These are phyloP conservation scores for Phyllosticta capitalensis DNA, from an alignment of 2,329 filamentous ascomycete genomes.

Conservation along the genomic window DNA sequence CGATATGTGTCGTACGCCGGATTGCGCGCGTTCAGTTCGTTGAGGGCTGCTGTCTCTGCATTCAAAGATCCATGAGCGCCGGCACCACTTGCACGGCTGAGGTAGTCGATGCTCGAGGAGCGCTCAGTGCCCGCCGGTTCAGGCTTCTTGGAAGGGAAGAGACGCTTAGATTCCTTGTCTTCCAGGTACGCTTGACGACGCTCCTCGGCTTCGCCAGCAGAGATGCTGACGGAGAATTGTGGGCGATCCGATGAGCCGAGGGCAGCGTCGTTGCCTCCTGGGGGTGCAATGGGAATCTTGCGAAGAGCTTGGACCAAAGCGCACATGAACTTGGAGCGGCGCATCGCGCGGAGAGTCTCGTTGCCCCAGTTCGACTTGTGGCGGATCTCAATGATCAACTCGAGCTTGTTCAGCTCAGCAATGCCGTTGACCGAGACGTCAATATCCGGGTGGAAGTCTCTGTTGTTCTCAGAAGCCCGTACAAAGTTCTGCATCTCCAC, in stretches of 20 bases:
- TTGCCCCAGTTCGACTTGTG: conserved; percentile 65
- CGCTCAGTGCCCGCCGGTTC: conserved; percentile 16
- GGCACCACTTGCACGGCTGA: conserved; percentile 14
- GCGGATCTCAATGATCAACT: conserved; percentile 71
- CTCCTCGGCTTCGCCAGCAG: conserved; percentile 17
- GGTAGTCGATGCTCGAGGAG: conserved; percentile 25
- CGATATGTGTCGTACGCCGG: conserved; percentile 34
- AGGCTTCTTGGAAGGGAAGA: conserved; percentile 46
- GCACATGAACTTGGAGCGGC: conserved; percentile 94
- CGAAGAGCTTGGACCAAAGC: conserved; percentile 77
- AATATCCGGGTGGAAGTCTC: conserved; percentile 84
- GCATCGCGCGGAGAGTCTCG: conserved; percentile 67
- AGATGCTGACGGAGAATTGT: conserved; percentile 67
- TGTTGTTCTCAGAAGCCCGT: conserved; percentile 68
- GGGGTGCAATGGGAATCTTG: conserved; percentile 75
- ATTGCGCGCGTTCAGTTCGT: conserved; percentile 32
- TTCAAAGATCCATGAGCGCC: conserved; percentile 8
- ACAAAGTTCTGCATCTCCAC: conserved; percentile 81
- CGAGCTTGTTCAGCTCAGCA: conserved; percentile 77
- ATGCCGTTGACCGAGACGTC: conserved; percentile 69
- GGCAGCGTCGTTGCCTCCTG: conserved; percentile 60
- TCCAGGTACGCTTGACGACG: conserved; percentile 18
- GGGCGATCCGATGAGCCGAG: conserved; percentile 61
- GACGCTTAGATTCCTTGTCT: conserved; percentile 52
- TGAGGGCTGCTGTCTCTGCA: conserved; percentile 33